Evolutionary conservation across 306 rosid species (phyloP), one percentile per base, ranked within the genome.

Genomic region (Prunus fruticosa): DNA sequence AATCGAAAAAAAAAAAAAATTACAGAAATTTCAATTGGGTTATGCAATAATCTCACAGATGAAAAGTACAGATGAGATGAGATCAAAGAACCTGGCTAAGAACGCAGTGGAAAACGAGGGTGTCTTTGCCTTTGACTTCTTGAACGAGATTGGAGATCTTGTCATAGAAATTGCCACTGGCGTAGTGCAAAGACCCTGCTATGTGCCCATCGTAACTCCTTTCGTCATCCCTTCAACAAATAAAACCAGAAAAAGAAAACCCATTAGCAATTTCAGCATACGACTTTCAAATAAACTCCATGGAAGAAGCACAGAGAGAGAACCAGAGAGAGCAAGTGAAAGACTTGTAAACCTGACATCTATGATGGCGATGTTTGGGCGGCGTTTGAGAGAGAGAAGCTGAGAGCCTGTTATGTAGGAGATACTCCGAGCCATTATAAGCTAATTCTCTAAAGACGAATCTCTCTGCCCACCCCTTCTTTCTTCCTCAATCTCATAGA

Each of bases 51-150:
- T 60, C 34, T 25, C 7, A 23, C 34, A 22, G 62, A 15, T 12
- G 2, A 62, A 18, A 66, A 12, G 20, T 14, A 23, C 2, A 14
- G 57, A 52, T 14, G 27, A 69, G 30, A 32, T 52, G 27, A 66
- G 30, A 32, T 52, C 38, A n/a, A 32, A 1, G 30, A 52, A 89
- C 93, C 91, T 87, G 96, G 79, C 95, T 90, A 5, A 93, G 87
- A 81, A 96, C 96, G 78, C 97, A 94, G 86, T 88, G 96, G 70
- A 91, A 94, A 56, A 94, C 97, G 20, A 92, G 87, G 73, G 96
- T 94, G 71, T 94, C 97, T 81, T 90, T 92, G 67, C 88, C 97
- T 56, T 86, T 80, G 73, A 90, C 92, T 41, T 90, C 78, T 9
- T 83, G 89, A 76, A 87, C 2, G 23, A 91, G 97, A 71, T 86